Conservation (phyloP, 2,329 filamentous ascomycete genomes). For the Paraconiothyrium sp. region DNA sequence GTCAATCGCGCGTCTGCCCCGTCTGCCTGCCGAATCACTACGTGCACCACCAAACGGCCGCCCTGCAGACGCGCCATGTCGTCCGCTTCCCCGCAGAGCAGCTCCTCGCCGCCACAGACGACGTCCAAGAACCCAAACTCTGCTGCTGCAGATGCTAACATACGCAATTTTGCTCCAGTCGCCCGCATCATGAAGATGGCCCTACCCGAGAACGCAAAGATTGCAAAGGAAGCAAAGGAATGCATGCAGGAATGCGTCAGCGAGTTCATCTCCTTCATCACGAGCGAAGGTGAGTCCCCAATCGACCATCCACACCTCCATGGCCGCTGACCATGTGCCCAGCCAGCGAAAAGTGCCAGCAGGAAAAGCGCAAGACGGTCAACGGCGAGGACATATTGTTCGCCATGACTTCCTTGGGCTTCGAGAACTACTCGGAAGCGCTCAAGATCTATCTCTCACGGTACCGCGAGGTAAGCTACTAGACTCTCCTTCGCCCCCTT, state of each 20-base stretch:
- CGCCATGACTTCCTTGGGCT: constrained; percentile 97
- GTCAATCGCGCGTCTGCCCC: constrained; percentile 59
- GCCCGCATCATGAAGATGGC: constrained; percentile 99
- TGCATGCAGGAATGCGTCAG: constrained; percentile 99
- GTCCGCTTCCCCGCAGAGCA: constrained; percentile 53
- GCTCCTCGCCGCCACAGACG: constrained; percentile 45
- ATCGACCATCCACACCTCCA: constrained; percentile 1
- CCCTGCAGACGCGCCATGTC: constrained; percentile 56
- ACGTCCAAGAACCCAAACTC: constrained; percentile 37
- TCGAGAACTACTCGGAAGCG: constrained; percentile 98
- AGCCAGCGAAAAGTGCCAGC: constrained; percentile 99
- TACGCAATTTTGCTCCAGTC: constrained; percentile 93
- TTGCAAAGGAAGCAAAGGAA: constrained; percentile 98
- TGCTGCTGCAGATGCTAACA: constrained; percentile 79
- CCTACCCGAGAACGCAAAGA: constrained; percentile 97
- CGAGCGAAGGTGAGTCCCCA: constrained; percentile 84
- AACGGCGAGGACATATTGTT: constrained; percentile 99
- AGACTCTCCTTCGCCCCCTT: constrained; percentile 40
- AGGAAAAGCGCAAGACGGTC: constrained; percentile 98
- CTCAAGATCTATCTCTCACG: constrained; percentile 98
- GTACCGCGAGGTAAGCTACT: constrained; percentile 88
- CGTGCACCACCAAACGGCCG: constrained; percentile 47
- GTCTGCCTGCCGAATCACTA: constrained; percentile 59
- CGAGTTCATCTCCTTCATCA: constrained; percentile 99
- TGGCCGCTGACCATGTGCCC: constrained; percentile 30